Conservation (phyloP, 176 grass and related monocot genomes). For the sorghum (Sorghum bicolor) region Sorghum_bicolor_NCBIv3 NC_012875.2:60212001-60212500, state of each 20-base stretch:
- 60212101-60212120: background rate
- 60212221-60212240: background rate
- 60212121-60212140: background rate
- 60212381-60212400: background rate
- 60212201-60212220: background rate
- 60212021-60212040: constrained; percentile 65
- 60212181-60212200: background rate
- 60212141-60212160: background rate
- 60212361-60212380: background rate
- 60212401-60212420: background rate
- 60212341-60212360: background rate
- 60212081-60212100: background rate
- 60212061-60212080: background rate
- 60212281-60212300: background rate
- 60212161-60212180: background rate
- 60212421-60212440: background rate
- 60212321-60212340: background rate
- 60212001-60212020: constrained; percentile 67
- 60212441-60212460: background rate
- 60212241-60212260: background rate
- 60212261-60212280: background rate
- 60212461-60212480: background rate
- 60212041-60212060: constrained; percentile 66
- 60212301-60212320: background rate
- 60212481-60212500: constrained; percentile 64